A percentile compares a stretch with the other conserved stretches of the same genome.
These are phyloP conservation scores for Trichoderma pleuroti DNA, from an alignment of 2,329 filamentous ascomycete genomes.

Conservation along the genomic window DNA sequence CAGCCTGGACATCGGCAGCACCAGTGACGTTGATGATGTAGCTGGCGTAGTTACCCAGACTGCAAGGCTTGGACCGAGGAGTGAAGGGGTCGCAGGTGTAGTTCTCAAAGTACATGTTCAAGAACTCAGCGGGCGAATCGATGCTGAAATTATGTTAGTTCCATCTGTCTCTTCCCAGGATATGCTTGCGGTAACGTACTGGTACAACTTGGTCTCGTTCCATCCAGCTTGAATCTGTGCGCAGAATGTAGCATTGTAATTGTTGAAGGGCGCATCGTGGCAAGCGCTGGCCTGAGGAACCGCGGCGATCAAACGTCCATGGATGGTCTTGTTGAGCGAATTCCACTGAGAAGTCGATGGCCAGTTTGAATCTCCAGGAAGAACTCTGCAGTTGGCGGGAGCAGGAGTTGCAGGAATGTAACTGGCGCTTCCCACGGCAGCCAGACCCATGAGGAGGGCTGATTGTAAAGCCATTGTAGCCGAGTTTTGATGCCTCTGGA, in stretches of 20 bases:
- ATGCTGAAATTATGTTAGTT: not conserved
- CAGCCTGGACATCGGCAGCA: not conserved
- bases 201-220: not conserved
- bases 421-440: not conserved
- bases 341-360: constrained; percentile 33
- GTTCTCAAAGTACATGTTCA: constrained; percentile 4
- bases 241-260: constrained; percentile 44
- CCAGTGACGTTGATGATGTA: constrained; percentile 20
- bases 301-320: constrained; percentile 43
- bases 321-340: not conserved
- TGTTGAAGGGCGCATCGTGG: constrained; percentile 35
- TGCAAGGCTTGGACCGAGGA: not conserved
- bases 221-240: not conserved
- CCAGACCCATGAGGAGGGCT: not conserved
- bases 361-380: constrained; percentile 55
- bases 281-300: constrained; percentile 49
- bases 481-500: not conserved
- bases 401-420: not conserved
- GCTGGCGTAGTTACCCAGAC: not conserved
- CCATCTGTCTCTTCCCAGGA: not conserved
- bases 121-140: not conserved
- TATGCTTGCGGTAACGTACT: not conserved
- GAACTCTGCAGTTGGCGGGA: constrained; percentile 28
- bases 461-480: not conserved
- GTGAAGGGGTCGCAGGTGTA: constrained; percentile 6